Percentiles rank a stretch among this genome's conserved stretches.
Evolutionary conservation across 225 moss, liverwort and hornwort species (phyloP).

Genomic region (Sphagnum contortum): DNA sequence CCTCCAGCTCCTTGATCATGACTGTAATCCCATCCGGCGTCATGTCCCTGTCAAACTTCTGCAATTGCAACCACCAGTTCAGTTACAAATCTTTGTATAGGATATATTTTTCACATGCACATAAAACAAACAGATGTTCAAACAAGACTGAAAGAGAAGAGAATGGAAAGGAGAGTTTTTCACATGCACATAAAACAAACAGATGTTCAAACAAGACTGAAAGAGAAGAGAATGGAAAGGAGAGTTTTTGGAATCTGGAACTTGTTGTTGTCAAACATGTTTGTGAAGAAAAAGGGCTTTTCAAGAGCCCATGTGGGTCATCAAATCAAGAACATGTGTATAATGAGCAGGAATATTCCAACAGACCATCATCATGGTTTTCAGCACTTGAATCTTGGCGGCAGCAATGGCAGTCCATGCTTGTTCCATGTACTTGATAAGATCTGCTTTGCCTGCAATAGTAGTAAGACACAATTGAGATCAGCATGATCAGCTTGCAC

Average conservation of each 20-base stretch:
- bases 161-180: background rate
- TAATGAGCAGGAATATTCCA: background rate
- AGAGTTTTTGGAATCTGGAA: background rate
- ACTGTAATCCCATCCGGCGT: constrained; percentile 40
- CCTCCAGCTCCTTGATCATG: constrained; percentile 55
- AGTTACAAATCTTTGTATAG: background rate
- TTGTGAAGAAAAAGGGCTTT: no score
- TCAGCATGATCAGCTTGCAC: background rate
- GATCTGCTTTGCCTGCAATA: constrained; percentile 30
- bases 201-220: background rate
- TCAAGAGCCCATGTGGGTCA: no score
- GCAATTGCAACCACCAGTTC: constrained; percentile 1
- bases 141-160: constrained; percentile 2
- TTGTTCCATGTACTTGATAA: constrained; percentile 53
- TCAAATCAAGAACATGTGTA: background rate
- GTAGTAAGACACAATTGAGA: background rate
- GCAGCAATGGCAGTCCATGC: constrained; percentile 58
- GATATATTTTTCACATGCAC: no score
- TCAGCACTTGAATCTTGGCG: constrained; percentile 64
- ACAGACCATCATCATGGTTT: constrained; percentile 45
- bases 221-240: constrained; percentile 2
- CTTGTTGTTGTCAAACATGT: no score
- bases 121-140: background rate
- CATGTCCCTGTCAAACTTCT: constrained; percentile 54
- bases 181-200: background rate